phyloP scores from a whole-genome alignment of 1,139 yeast species.

The Kodamaea alishanica region DNA sequence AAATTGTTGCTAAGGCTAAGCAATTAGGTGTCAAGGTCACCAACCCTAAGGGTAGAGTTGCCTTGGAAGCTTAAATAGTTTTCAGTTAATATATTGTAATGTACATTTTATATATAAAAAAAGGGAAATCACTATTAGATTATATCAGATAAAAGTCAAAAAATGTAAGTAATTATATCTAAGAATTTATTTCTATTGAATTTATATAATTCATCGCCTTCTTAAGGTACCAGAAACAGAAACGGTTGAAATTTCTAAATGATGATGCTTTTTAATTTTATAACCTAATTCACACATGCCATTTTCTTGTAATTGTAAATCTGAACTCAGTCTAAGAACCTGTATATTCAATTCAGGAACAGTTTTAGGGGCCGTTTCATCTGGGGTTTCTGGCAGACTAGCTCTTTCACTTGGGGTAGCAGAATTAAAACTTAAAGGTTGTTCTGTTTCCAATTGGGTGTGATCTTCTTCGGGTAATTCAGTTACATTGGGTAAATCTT shows the following conservation, averaged over 20 bases:
- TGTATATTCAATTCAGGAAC: conserved; percentile 7
- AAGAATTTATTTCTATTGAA: too few relatives aligned
- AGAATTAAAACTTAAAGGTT: too few relatives aligned
- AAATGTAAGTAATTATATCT: not conserved
- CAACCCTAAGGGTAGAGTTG: conserved; percentile 98
- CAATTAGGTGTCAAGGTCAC: conserved; percentile 98
- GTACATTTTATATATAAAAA: conserved; percentile 6
- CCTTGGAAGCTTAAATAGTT: conserved; percentile 84
- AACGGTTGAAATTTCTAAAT: conserved; percentile 36
- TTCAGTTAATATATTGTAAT: conserved; percentile 19
- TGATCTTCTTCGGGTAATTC: not conserved
- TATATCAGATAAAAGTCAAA: not conserved
- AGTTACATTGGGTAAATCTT: too few relatives aligned
- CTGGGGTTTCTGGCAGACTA: too few relatives aligned
- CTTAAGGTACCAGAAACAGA: conserved; percentile 27
- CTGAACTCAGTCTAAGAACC: conserved; percentile 11
- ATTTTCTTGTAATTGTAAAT: conserved; percentile 25
- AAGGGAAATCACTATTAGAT: not conserved
- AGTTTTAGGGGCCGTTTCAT: conserved; percentile 3
- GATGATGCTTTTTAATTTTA: conserved; percentile 43
- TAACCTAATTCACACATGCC: conserved; percentile 46
- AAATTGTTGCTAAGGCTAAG: conserved; percentile 94
- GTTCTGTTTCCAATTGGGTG: too few relatives aligned
- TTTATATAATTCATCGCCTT: too few relatives aligned
- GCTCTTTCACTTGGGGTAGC: too few relatives aligned